These are phyloP conservation scores for Lactarius evosmus DNA, from an alignment of 768 basidiomycete species.

Conservation along the genomic window DNA sequence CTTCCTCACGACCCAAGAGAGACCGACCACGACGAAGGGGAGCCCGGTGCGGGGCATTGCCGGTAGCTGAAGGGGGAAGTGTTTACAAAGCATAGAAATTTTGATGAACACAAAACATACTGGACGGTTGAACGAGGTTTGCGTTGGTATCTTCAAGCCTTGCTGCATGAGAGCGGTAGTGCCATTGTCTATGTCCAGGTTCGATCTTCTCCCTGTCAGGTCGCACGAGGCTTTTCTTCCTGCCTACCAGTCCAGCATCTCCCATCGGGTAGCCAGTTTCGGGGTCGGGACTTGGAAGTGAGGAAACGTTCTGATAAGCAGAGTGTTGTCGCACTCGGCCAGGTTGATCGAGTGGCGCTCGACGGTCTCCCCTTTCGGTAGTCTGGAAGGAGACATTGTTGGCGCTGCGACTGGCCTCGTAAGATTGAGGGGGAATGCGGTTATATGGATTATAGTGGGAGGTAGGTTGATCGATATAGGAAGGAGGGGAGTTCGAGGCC, in stretches of 20 bases:
- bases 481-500: constrained; percentile 30
- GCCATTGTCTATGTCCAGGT: constrained; percentile 89
- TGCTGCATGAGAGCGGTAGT: constrained; percentile 86
- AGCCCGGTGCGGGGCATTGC: constrained; percentile 64
- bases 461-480: constrained; percentile 27
- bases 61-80: constrained; percentile 52
- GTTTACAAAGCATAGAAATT: constrained; percentile 22
- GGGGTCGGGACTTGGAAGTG: constrained; percentile 37
- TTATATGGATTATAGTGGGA: constrained; percentile 30
- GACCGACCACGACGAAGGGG: constrained; percentile 81
- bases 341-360: constrained; percentile 51
- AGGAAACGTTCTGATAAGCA: constrained; percentile 46
- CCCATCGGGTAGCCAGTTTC: constrained; percentile 32
- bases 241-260: constrained; percentile 53
- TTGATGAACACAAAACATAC: constrained; percentile 48
- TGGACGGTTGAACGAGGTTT: constrained; percentile 73
- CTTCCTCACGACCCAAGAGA: constrained; percentile 85
- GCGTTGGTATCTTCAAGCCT: constrained; percentile 68
- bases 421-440: constrained; percentile 24
- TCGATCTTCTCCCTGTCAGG: constrained; percentile 97
- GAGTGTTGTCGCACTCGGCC: constrained; percentile 47
- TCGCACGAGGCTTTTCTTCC: constrained; percentile 90
- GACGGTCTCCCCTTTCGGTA: constrained; percentile 67
- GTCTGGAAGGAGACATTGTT: constrained; percentile 66
- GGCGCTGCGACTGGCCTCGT: constrained; percentile 17